Base-by-base conservation (phyloP, 1,139 yeast species). In the Saccharomyces hybrid region DNA sequence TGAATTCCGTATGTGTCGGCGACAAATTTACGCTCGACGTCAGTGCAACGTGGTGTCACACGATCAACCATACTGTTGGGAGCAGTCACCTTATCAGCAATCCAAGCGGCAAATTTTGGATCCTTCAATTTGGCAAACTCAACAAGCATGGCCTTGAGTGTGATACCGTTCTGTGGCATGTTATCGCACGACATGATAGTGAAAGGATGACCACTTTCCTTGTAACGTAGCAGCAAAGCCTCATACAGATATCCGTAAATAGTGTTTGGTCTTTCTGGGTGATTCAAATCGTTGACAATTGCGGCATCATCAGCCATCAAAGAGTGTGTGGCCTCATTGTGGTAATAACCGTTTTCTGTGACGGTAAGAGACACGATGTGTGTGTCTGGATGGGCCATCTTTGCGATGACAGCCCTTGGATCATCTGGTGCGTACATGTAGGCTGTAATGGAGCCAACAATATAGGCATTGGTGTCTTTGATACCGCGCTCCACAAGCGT, bases 31-130 rank as follows among this genome's bases (percentile, higher is more conserved):
- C 55, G 55, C 24, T 53, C 55, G 2, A 7, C 19, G 4, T 50
- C 55, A 11, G 55, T 53, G 3, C 53, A 50, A n/a, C 48, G 47
- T 19, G 55, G 55, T 38, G 55, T 53, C 8, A 53, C 55, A 53
- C 55, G 55, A 24, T 53, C 55, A 11, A 53, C 55, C 55, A 53
- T 53, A 3, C 51, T 14, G 44, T 51, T 53, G n/a, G 55, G 55
- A 31, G 55, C 24, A 14, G 55, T 53, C 11, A 53, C 53, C 26
- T 50, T 26, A 3, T 32, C 31, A 2, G 24, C 44, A 19, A 53
- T 50, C 55, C 55, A 53, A 19, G 38, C 53, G 12, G 55, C 50
- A 11, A 53, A 46, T 12, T 50, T 38, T n/a, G 34, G 6, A 34
- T 53, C 32, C 47, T 53, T 19, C 21, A 47, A 32, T 26, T 53